These are phyloP conservation scores for Zymoseptoria ardabiliae DNA, from an alignment of 2,329 filamentous ascomycete genomes.

Conservation along the genomic window DNA sequence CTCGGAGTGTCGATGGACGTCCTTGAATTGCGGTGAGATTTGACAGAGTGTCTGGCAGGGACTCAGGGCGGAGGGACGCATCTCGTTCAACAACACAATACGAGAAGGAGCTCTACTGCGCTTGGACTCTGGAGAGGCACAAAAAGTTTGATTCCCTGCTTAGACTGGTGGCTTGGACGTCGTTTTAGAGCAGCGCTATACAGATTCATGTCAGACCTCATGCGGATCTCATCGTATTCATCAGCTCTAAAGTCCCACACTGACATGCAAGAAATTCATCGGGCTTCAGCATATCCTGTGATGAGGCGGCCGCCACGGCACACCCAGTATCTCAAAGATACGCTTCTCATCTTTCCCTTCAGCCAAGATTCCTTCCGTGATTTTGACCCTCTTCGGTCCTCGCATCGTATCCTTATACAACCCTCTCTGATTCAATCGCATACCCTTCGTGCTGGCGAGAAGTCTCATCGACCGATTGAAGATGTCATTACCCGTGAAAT, in stretches of 20 bases:
- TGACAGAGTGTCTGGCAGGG: too few relatives aligned
- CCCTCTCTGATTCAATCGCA: constrained; percentile 78
- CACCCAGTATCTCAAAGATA: constrained; percentile 75
- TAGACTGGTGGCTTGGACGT: background rate
- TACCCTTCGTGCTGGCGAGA: constrained; percentile 69
- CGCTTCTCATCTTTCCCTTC: constrained; percentile 68
- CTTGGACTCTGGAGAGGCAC: background rate
- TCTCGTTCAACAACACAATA: background rate
- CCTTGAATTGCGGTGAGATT: too few relatives aligned
- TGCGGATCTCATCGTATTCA: background rate
- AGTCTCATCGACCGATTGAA: constrained; percentile 84
- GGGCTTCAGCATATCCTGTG: constrained; percentile 63
- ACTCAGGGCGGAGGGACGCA: too few relatives aligned
- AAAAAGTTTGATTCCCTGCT: background rate
- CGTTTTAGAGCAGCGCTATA: background rate
- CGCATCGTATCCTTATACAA: constrained; percentile 65
- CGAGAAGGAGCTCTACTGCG: background rate
- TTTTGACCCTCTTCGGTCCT: constrained; percentile 49
- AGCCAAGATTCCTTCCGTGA: constrained; percentile 61
- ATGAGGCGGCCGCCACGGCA: constrained; percentile 74
- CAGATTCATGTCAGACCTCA: background rate
- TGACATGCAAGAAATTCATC: background rate
- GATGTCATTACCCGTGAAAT: constrained; percentile 92
- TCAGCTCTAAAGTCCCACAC: background rate
- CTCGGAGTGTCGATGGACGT: too few relatives aligned